Evolutionary conservation across 192 early-diverging fungal species (phyloP).

Genomic region (Coemansia sp.): DNA sequence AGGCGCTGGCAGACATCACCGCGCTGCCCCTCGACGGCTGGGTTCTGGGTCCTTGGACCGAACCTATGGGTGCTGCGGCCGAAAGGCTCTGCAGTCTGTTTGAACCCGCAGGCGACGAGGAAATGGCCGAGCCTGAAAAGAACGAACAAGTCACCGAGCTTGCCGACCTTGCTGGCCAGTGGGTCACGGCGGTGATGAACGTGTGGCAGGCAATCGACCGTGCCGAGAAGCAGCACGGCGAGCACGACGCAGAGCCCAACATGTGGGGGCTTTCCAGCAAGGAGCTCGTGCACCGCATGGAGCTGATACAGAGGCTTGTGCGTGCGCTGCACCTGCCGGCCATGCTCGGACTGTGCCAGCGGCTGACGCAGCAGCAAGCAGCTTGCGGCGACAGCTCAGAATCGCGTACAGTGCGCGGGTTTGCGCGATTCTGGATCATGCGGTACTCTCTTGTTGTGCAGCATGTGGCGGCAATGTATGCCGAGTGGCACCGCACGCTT

Average conservation of each 20-base stretch:
- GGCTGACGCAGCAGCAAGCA: slow-evolving; percentile 1
- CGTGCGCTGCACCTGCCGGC: slow-evolving; percentile 26
- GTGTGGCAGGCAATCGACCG: slow-evolving; percentile 36
- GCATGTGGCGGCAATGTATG: slow-evolving; percentile 56
- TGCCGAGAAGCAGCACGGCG: slow-evolving; percentile 24
- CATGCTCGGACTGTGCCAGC: slow-evolving; percentile 16
- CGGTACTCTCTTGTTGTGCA: slow-evolving; percentile 48
- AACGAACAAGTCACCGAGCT: too few species aligned
- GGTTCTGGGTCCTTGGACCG: slow-evolving; percentile 12
- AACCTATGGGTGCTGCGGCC: neutral
- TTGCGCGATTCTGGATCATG: slow-evolving; percentile 33
- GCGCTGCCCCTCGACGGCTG: slow-evolving; percentile 9
- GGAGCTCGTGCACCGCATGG: slow-evolving; percentile 33
- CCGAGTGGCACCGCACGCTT: slow-evolving; percentile 63
- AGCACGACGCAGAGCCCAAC: slow-evolving; percentile 6
- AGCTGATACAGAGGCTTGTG: slow-evolving; percentile 16
- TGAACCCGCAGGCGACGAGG: neutral
- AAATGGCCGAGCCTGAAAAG: too few species aligned
- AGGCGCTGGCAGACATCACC: neutral
- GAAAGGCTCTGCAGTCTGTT: neutral
- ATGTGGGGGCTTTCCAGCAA: slow-evolving; percentile 34
- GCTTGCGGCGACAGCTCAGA: neutral
- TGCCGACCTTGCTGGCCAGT: slow-evolving; percentile 26
- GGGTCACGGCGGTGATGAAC: slow-evolving; percentile 38
- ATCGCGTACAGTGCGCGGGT: neutral